Percentiles rank a stretch among this genome's conserved stretches.
Conservation (phyloP, 2,329 filamentous ascomycete species). For the Colletotrichum tanaceti region DNA sequence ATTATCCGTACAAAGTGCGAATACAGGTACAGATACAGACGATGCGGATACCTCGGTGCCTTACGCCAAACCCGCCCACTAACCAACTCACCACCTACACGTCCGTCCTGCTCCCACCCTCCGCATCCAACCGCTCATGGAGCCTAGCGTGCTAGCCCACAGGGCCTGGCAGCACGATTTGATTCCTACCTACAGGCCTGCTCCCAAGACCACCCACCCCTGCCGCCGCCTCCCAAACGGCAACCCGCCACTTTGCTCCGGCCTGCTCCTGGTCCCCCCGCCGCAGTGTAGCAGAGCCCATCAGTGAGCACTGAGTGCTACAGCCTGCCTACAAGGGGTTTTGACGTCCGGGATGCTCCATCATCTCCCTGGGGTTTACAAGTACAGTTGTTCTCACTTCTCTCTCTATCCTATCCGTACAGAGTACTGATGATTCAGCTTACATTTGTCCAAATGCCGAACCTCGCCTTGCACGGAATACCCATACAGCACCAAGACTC, state of each 20-base stretch:
- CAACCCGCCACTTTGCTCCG: slow-evolving; percentile 8
- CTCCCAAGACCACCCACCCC: slow-evolving; percentile 18
- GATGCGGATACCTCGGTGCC: background rate
- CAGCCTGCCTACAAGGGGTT: slow-evolving; percentile 6
- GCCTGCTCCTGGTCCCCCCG: slow-evolving; percentile 14
- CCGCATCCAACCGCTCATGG: slow-evolving; percentile 2
- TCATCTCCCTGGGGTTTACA: slow-evolving; percentile 12
- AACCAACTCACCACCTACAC: background rate
- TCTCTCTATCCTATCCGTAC: no score
- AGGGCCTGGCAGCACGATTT: slow-evolving; percentile 11
- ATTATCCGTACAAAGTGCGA: no score
- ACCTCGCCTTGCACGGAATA: background rate
- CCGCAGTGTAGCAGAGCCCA: slow-evolving; percentile 13
- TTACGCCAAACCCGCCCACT: slow-evolving; percentile 15
- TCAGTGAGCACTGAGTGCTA: no score
- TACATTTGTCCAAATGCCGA: slow-evolving; percentile 14
- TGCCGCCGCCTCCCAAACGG: slow-evolving; percentile 18
- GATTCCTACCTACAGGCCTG: slow-evolving; percentile 1
- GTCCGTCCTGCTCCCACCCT: background rate
- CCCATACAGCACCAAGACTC: background rate
- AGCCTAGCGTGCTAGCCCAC: no score
- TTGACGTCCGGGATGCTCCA: background rate
- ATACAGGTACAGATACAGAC: no score
- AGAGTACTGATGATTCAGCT: no score
- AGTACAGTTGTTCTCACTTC: background rate